Evolutionary conservation across 2,329 filamentous ascomycete genomes (phyloP), one percentile per base, ranked within the genome.

Genomic region (Dichotomopilus funicola): DNA sequence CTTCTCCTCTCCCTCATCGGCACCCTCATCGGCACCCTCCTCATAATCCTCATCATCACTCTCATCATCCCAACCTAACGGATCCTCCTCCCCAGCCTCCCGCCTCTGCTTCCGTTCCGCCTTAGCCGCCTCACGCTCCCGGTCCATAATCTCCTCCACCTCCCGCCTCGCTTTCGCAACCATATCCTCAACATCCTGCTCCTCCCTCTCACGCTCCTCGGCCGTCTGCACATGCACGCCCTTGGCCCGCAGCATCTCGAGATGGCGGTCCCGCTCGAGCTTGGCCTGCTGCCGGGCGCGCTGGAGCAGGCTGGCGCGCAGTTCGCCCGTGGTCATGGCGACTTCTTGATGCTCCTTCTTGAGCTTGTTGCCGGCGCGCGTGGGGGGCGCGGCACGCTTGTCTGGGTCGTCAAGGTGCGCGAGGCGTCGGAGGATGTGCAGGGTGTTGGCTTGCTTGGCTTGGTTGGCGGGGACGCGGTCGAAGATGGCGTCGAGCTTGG

Each of bases 131-230:
- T 81, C 86, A 60, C 84, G 84, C 72, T 99, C 94, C 49, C 83
- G 77, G 64, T 87, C 83, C 71, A 86, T 87, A 49, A 97, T 85
- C 62, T 87, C 85, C 45, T 88, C 81, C 1, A 86, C 91, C 67
- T 97, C 89, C 59, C 84, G 78, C 55, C 91, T 80, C 19, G 91
- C 92, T 64, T 86, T 91, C 48, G 92, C 87, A 33, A 97, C 82
- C 58, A 97, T 80, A 65, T 96, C 87, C 63, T 97, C 94, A 10
- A 96, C 83, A 57, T 91, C 84, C 55, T 88, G 84, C 69, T 90
- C 83, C 67, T 95, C 87, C 37, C 83, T 82, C 66, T 91, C 88
- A 19, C 89, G 83, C 69, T 99, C 91, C 70, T 96, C 92, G 2
- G 86, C 83, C 0, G 89, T 96, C 68, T 91, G 87, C 13, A 97